A percentile compares a stretch with the other conserved stretches of the same genome.
Conservation (phyloP, 2,329 filamentous ascomycete species). For the Trichoderma lentiforme region DNA sequence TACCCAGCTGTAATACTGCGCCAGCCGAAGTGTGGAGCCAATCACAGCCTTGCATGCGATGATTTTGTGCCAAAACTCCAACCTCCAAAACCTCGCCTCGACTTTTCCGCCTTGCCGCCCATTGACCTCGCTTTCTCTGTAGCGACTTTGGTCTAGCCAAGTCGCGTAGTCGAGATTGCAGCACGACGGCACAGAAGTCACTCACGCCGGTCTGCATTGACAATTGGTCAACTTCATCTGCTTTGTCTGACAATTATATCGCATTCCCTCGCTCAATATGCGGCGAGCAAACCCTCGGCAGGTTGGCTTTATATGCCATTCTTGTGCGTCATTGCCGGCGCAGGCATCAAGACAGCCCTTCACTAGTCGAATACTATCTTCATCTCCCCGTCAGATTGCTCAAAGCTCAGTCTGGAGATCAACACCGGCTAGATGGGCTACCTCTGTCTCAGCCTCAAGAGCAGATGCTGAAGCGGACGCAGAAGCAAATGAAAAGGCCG, state of each 20-base stretch:
- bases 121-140: background rate
- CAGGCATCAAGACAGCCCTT: constrained; percentile 26
- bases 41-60: constrained; percentile 19
- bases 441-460: constrained; percentile 19
- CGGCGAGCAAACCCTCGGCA: constrained; percentile 34
- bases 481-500: constrained; percentile 1
- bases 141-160: background rate
- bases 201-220: background rate
- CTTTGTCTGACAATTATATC: background rate
- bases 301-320: constrained; percentile 42
- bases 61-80: constrained; percentile 19
- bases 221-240: background rate
- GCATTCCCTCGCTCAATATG: constrained; percentile 32
- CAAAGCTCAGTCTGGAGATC: constrained; percentile 15
- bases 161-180: background rate
- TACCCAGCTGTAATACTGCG: background rate
- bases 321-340: constrained; percentile 38
- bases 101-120: background rate
- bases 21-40: constrained; percentile 12
- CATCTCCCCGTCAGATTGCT: constrained; percentile 19
- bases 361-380: constrained; percentile 25
- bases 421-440: constrained; percentile 27
- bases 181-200: background rate
- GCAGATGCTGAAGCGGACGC: constrained; percentile 1
- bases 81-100: background rate